Evolutionary conservation across 495 filamentous ascomycete species (phyloP), one percentile per base, ranked within the genome.

Genomic region (Penicillium lagena): DNA sequence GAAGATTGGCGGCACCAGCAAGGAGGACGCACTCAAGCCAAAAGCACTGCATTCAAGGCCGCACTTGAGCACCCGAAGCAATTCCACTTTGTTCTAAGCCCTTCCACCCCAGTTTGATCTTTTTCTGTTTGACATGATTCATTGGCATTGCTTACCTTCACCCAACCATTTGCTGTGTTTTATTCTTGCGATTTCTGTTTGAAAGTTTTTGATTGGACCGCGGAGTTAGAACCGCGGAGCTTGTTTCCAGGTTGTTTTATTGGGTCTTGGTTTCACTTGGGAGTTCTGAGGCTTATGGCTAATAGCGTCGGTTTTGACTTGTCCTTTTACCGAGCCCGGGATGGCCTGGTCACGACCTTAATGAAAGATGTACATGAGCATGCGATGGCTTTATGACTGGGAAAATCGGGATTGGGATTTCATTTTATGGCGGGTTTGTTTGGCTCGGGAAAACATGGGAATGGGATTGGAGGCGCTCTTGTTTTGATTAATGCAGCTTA

Each of bases 1-100:
- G 61, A 89, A 88, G 63, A 96, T 95, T 63, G 89, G 89, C 44
- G 80, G 71, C 4, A 43, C 61, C 37, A 60, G 46, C 37, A 68
- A 66, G 40, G 60, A 71, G 7, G 59, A 63, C 17, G 29, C 47
- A 2, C 31, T 58, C 12, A 60, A 61, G 17, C 47, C 55, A 1
- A 65, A 62, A 35, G 38, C 59, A n/a, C 42, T 61, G 12, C 46
- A 58, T 10, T 35, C 66, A 9, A 64, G 72, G 43, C 66, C 73
- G n/a, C 59, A 60, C 8, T 35, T 73, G 15, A 64, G 63, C 46
- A 50, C 50, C 37, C 64, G 67, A 35, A 72, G 63, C 54, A 64
- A 69, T 41, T 71, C 67, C 12, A 68, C 70, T 17, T 52, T 68
- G 32, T 73, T 74, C 46, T 76, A 45, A 64, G 35, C 29, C 35